Conservation (phyloP, 2,329 filamentous ascomycete species). For the Celoporthe dispersa region DNA sequence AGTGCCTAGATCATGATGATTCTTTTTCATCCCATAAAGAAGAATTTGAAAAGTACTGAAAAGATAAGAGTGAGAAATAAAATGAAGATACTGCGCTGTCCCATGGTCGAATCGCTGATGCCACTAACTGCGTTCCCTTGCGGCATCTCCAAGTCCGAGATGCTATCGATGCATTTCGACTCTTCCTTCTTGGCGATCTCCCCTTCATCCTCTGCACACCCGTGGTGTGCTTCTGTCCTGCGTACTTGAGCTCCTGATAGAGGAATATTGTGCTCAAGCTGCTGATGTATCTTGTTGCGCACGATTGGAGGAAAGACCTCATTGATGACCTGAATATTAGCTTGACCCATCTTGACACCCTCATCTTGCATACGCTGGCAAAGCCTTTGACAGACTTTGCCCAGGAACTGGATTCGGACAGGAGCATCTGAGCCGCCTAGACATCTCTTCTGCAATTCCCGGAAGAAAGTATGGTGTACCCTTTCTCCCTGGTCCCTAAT, state of each 20-base stretch:
- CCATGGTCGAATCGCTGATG: too few species aligned
- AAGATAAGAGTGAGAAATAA: background rate
- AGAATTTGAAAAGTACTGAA: too few species aligned
- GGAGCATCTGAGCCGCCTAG: rapidly evolving
- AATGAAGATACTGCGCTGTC: background rate
- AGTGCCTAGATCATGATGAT: too few species aligned
- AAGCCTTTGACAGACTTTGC: background rate
- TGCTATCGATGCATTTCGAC: background rate
- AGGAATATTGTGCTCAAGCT: background rate
- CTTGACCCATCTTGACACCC: background rate
- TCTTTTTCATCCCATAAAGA: too few species aligned
- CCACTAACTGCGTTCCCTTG: background rate
- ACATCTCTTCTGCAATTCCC: background rate
- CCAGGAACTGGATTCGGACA: background rate
- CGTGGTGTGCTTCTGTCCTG: background rate
- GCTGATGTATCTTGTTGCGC: background rate
- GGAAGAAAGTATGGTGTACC: background rate
- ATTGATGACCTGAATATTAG: background rate
- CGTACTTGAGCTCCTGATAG: background rate
- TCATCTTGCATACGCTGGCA: background rate
- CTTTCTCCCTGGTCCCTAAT: background rate
- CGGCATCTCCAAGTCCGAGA: background rate
- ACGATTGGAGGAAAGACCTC: background rate
- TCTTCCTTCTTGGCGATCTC: background rate
- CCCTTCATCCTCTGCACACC: background rate